Conservation (phyloP, 208 protist species). For the Leptomonas pyrrhocoris region DNA sequence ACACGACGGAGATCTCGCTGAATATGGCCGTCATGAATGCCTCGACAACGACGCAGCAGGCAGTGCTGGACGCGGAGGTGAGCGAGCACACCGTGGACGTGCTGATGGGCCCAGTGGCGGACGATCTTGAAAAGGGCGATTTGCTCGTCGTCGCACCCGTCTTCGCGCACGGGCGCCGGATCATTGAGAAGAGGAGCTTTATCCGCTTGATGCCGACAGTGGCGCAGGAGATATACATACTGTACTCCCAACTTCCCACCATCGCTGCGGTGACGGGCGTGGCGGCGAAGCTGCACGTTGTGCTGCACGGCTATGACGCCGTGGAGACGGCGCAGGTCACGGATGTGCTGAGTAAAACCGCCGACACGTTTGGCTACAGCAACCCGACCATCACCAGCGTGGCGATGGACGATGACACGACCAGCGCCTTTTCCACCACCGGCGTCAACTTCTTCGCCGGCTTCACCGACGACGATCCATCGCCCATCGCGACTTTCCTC, state of each 20-base stretch:
- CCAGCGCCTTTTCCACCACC: neutral
- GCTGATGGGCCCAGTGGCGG: slow-evolving; percentile 3
- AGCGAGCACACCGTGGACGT: slow-evolving; percentile 17
- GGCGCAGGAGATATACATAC: slow-evolving; percentile 59
- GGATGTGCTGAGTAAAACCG: neutral
- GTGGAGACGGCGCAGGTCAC: neutral
- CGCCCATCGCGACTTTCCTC: slow-evolving; percentile 19
- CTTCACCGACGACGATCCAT: slow-evolving; percentile 1
- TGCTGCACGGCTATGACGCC: slow-evolving; percentile 12
- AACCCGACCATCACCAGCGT: slow-evolving; percentile 17
- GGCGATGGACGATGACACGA: neutral
- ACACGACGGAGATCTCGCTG: neutral
- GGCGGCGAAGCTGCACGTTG: neutral
- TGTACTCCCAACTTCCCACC: slow-evolving; percentile 13
- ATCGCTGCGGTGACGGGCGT: neutral
- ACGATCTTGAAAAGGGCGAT: neutral
- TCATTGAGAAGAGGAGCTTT: slow-evolving; percentile 14
- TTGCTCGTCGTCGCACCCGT: neutral
- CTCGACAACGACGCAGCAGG: neutral
- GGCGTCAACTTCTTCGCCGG: slow-evolving; percentile 9
- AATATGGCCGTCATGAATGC: neutral
- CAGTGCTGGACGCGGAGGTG: slow-evolving; percentile 7
- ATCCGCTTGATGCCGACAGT: slow-evolving; percentile 45
- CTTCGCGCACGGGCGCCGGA: slow-evolving; percentile 3
- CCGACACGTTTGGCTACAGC: slow-evolving; percentile 4